These are phyloP conservation scores for Phytophthora sp. DNA, from an alignment of 352 stramenopile genomes.

Conservation along the genomic window DNA sequence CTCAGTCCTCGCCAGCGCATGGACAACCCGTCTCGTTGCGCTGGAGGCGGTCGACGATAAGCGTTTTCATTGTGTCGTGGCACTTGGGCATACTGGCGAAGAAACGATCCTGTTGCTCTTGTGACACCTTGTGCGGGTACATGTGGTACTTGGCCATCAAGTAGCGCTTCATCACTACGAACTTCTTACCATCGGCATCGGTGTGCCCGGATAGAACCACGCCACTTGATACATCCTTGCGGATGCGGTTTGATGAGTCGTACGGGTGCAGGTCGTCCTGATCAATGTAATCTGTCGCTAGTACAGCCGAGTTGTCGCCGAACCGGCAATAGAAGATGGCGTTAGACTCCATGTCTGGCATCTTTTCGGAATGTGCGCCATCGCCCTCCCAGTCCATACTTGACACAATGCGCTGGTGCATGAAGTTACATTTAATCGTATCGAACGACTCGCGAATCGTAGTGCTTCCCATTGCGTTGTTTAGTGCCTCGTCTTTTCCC, in stretches of 20 bases:
- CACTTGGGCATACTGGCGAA: conserved; percentile 62
- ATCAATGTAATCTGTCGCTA: conserved; percentile 76
- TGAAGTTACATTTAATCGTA: conserved; percentile 73
- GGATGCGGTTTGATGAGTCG: conserved; percentile 54
- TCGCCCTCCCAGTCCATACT: conserved; percentile 61
- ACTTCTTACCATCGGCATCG: conserved; percentile 56
- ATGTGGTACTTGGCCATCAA: conserved; percentile 79
- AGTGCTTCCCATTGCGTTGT: conserved; percentile 54
- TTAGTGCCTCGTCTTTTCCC: conserved; percentile 58
- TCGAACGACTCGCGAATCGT: conserved; percentile 70
- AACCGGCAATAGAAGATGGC: conserved; percentile 66
- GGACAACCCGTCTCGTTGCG: conserved; percentile 26
- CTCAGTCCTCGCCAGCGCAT: conserved; percentile 35
- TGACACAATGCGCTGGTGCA: conserved; percentile 73
- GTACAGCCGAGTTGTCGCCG: conserved; percentile 55
- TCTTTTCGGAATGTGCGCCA: conserved; percentile 36
- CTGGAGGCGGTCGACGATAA: conserved; percentile 51
- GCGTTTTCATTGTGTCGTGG: conserved; percentile 64
- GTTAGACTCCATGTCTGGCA: conserved; percentile 75
- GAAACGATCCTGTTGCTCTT: conserved; percentile 57
- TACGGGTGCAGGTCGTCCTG: conserved; percentile 75
- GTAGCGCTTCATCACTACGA: conserved; percentile 73
- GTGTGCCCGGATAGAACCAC: conserved; percentile 63
- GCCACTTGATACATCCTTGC: conserved; percentile 70
- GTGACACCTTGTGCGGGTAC: conserved; percentile 64